Percentiles rank a stretch among this genome's conserved stretches.
Conservation (phyloP, 2,329 filamentous ascomycete species). For the Emericellopsis cladophorae region DNA sequence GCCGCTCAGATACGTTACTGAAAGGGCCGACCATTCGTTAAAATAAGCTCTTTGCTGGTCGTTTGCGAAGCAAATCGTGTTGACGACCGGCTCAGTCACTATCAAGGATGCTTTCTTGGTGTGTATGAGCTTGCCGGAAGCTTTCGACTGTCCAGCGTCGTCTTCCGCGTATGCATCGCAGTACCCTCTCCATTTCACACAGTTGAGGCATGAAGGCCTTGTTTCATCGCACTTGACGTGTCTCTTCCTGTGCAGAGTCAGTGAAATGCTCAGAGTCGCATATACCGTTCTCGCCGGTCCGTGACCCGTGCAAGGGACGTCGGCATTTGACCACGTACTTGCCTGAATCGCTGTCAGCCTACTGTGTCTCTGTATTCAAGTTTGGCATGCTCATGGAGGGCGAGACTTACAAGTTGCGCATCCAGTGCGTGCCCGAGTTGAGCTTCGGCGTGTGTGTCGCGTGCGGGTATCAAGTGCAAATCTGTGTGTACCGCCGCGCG, state of each 20-base stretch:
- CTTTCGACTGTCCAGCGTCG: constrained; percentile 1
- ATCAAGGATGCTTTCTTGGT: constrained; percentile 15
- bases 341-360: constrained; percentile 3
- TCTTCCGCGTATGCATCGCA: constrained; percentile 20
- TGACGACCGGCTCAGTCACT: constrained; percentile 18
- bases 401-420: constrained; percentile 21
- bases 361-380: not conserved
- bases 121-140: constrained; percentile 14
- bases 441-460: constrained; percentile 23
- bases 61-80: constrained; percentile 19
- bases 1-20: constrained; percentile 20
- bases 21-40: constrained; percentile 22
- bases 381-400: not conserved
- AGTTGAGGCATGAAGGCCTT: constrained; percentile 25
- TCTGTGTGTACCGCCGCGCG: constrained; percentile 17
- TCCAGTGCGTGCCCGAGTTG: constrained; percentile 22
- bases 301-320: not conserved
- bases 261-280: not conserved
- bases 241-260: constrained; percentile 16
- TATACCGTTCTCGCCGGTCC: not conserved
- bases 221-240: constrained; percentile 30
- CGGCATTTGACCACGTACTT: constrained; percentile 5
- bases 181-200: constrained; percentile 26
- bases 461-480: constrained; percentile 24
- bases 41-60: constrained; percentile 22